Base-by-base conservation (phyloP, 2,329 filamentous ascomycete genomes). In the Paecilomyces dactylethromorphus region DNA sequence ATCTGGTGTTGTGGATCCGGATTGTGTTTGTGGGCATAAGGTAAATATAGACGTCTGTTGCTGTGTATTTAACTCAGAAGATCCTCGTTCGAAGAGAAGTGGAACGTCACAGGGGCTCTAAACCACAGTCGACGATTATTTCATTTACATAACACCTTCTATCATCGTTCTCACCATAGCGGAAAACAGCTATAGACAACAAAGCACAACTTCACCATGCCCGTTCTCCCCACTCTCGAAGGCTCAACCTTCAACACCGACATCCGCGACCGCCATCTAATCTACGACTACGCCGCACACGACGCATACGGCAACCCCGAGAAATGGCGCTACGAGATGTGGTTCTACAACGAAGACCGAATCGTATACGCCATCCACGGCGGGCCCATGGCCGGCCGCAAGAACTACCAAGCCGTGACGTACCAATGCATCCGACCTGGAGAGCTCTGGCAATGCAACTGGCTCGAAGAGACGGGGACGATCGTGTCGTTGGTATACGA, bases 261-360 rank as follows among this genome's bases (percentile, higher is more conserved):
- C 60, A 76, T 85, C 35, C 74, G 74, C 51, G 75, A 85, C 63
- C 76, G 79, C 2, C 82, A 85, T 61, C 72, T 85, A 1, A 74
- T 85, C 56, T 85, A 86, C 67, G 82, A 85, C 62, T 84, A 85
- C 62, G 74, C 79, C 49, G 81, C 80, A 0, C 69, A 79, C 56
- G 78, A 81, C 57, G 62, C 61, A 1, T 58, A 78, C 1, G 81
- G 82, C 10, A 80, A 80, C 4, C 78, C 81, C 0, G 80, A 84
- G 56, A 85, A 83, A 66, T 86, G 83, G 84, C 78, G 81, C 1
- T 86, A 86, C 63, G 83, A 86, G 60, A 79, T 86, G 66, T 85
- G 83, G 83, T 84, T 84, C 70, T 82, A 81, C 64, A 82, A 78
- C n/a, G 70, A 78, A 18, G 71, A 77, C 57, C 78, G 82, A 3